Base-by-base conservation (phyloP, 352 stramenopile genomes). In the Nothophytophthora sp. region DNA sequence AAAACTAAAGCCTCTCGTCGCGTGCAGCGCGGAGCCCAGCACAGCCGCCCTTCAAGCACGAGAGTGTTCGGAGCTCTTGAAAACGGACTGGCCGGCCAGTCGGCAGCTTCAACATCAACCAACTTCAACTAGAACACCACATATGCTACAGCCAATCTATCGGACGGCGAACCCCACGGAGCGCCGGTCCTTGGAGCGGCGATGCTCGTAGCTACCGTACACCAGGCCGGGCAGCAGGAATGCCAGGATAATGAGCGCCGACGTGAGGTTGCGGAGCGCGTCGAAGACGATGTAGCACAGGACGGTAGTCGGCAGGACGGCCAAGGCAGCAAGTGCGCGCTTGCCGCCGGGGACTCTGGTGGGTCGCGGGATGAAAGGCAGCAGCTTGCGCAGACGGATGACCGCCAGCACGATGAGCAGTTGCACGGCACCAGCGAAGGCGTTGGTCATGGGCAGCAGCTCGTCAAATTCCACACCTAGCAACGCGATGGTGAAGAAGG, bases 331-430 rank as follows among this genome's bases (percentile, higher is more conserved):
- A 5, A 77, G 55, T 13, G 58, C 45, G 4, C 38, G 28, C 2
- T 46, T 49, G 22, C 67, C 67, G 16, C 72, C 72, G 0, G 69
- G 72, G 3, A 78, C 63, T 12, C 63, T 65, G 28, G 63, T 62
- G 9, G 79, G 79, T n/a, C 84, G 75, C 38, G 76, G 69, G 46
- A 93, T 78, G 60, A 81, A 83, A 24, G 71, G 73, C 39, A 81
- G 53, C 28, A 59, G 71, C 11, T 84, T 63, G 13, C 93, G 82
- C 0, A 98, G 81, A 27, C 93, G 85, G 41, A 98, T 65, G 58
- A 93, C 96, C 7, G 91, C 81, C 10, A 76, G 47, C 48, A 97
- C 90, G 50, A 97, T 92, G 39, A 97, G 70, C 4, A 97, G 37
- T 48, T 96, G 72, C 7, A 87, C 67, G 13, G 89, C 55, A 4